phyloP scores from a whole-genome alignment of 2,329 filamentous ascomycete genomes.

The Cercospora canescens region DNA sequence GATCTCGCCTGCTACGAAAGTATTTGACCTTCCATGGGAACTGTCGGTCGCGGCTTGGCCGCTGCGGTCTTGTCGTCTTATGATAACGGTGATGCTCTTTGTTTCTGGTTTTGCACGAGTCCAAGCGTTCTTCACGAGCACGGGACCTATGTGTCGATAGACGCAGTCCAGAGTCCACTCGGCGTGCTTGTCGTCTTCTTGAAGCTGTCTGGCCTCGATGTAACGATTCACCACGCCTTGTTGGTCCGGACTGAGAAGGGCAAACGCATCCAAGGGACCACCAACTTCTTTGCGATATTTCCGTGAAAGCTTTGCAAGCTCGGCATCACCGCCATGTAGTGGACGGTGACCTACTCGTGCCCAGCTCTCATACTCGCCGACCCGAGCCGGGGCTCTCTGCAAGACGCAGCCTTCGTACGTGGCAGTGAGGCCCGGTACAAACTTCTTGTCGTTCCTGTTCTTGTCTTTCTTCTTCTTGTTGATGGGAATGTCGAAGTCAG shows the following conservation, averaged over 20 bases:
- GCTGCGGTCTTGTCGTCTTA: conserved; percentile 6
- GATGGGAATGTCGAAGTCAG: not conserved
- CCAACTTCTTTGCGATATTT: conserved; percentile 9
- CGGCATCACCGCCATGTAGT: conserved; percentile 3
- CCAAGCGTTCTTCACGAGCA: conserved; percentile 3
- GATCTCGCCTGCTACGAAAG: conserved; percentile 6
- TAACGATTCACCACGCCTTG: conserved; percentile 5
- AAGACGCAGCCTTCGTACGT: conserved; percentile 5
- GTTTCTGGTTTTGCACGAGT: not conserved
- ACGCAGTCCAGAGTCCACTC: conserved; percentile 12
- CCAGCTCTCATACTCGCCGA: conserved; percentile 5
- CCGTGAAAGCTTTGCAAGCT: conserved; percentile 7
- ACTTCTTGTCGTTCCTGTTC: not conserved
- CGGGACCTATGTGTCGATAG: not conserved
- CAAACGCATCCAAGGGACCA: conserved; percentile 2
- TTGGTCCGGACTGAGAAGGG: conserved; percentile 1
- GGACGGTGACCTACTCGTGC: not conserved
- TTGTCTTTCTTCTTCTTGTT: conserved; percentile 5
- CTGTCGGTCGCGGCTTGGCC: not conserved
- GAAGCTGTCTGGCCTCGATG: not conserved
- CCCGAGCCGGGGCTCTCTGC: not conserved
- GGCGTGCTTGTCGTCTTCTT: conserved; percentile 10
- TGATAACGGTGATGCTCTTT: conserved; percentile 9
- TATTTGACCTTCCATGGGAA: not conserved
- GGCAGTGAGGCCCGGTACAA: not conserved